A percentile compares a stretch with the other conserved stretches of the same genome.
These are phyloP conservation scores for Daldinia loculata DNA, from an alignment of 495 filamentous ascomycete species.

Conservation along the genomic window DNA sequence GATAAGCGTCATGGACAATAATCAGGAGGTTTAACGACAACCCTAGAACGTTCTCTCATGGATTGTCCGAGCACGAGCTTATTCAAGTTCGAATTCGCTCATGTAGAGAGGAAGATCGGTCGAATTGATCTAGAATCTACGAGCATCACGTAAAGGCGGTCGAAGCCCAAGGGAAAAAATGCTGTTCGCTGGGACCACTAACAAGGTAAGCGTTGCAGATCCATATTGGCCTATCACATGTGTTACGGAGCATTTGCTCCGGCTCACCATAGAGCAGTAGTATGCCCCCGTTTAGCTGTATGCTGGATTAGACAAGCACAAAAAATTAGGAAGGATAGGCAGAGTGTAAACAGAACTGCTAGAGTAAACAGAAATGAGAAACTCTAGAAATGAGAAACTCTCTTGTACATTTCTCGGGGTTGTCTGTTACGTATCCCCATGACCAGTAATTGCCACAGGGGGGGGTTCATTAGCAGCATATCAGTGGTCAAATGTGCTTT, in stretches of 20 bases:
- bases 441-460: slow-evolving; percentile 48
- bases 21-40: neutral
- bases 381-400: slow-evolving; percentile 40
- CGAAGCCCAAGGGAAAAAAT: slow-evolving; percentile 30
- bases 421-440: slow-evolving; percentile 46
- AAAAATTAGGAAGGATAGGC: slow-evolving; percentile 42
- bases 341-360: slow-evolving; percentile 37
- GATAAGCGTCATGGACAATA: slow-evolving; percentile 28
- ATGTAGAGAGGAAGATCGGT: slow-evolving; percentile 21
- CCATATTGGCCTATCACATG: slow-evolving; percentile 46
- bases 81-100: slow-evolving; percentile 12
- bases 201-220: slow-evolving; percentile 49
- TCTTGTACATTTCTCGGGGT: slow-evolving; percentile 28
- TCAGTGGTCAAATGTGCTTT: slow-evolving; percentile 38
- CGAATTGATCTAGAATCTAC: slow-evolving; percentile 31
- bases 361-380: slow-evolving; percentile 41
- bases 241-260: slow-evolving; percentile 50
- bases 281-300: slow-evolving; percentile 43
- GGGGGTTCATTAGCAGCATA: slow-evolving; percentile 36
- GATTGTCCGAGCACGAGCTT: slow-evolving; percentile 4
- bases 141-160: slow-evolving; percentile 31
- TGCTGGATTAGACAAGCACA: slow-evolving; percentile 42
- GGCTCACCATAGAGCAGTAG: slow-evolving; percentile 37
- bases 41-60: slow-evolving; percentile 4
- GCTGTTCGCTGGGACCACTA: slow-evolving; percentile 34